Evolutionary conservation across 73 alveolate genomes (phyloP), one percentile per base, ranked within the genome.

Genomic region (Symbiodinium natans): DNA sequence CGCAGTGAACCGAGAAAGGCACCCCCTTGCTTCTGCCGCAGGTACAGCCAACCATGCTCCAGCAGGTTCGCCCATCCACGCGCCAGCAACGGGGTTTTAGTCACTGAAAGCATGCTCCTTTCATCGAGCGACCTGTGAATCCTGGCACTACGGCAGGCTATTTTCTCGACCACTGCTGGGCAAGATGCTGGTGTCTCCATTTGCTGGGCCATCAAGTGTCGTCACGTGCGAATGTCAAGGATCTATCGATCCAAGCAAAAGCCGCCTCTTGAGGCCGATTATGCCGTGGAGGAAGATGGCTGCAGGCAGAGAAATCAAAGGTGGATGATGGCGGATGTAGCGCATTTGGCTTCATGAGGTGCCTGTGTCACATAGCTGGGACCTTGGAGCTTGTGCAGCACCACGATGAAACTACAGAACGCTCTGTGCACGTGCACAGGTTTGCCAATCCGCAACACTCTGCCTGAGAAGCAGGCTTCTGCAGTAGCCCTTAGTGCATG

Each of bases 271-370:
- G 42, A 74, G 96, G 96, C 38, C 96, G 96, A 17, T 46, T 90
- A n/a, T 41, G 36, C 34, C 96, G 96, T 1, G 86, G 43, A 9
- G 96, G 96, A 41, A 29, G 77, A 38, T 90, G 96, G 96, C 88
- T 40, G 52, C 96, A 90, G 96, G 96, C 34, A 38, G 42, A 39
- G 38, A n/a, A n/a, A n/a, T n/a, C n/a, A n/a, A n/a, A n/a, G n/a
- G n/a, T n/a, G n/a, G n/a, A n/a, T n/a, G n/a, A n/a, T n/a, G n/a
- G n/a, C n/a, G n/a, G n/a, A n/a, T n/a, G n/a, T n/a, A n/a, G n/a
- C n/a, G n/a, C n/a, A n/a, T n/a, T n/a, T n/a, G 6, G 59, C 59
- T 46, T 46, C 59, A 9, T 46, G 59, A 86, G 93, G 94, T 86
- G 63, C 94, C 94, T 19, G 42, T 54, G n/a, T 86, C 94, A 15